Conservation (phyloP, 2,329 filamentous ascomycete species). For the Ophiostoma himal-ulmi region DNA sequence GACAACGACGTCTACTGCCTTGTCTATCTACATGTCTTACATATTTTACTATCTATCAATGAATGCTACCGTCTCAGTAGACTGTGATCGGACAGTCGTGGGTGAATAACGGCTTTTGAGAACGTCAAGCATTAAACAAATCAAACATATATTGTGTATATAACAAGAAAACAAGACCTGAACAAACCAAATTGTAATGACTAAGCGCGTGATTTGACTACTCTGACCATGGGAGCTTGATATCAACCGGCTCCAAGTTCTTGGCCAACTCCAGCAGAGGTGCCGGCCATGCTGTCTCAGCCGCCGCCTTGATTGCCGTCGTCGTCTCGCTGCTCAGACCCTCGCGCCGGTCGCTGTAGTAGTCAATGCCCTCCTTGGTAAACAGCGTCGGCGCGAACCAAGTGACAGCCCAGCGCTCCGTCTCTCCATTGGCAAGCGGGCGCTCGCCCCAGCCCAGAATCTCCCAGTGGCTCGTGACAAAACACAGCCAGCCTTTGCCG, state of each 20-base stretch:
- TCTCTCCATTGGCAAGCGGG: constrained; percentile 34
- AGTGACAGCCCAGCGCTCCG: constrained; percentile 68
- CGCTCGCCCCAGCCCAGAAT: constrained; percentile 66
- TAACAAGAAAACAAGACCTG: background rate
- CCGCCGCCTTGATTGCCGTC: constrained; percentile 27
- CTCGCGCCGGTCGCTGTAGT: constrained; percentile 61
- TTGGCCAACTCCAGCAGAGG: constrained; percentile 48
- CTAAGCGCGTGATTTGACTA: constrained; percentile 27
- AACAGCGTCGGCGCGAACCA: constrained; percentile 81
- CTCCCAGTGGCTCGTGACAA: constrained; percentile 75
- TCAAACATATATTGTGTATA: background rate
- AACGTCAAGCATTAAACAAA: background rate
- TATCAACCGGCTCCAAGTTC: constrained; percentile 47
- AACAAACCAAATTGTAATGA: background rate
- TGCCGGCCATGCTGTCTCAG: constrained; percentile 40
- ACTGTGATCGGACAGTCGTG: background rate
- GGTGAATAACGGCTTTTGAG: background rate
- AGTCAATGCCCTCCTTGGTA: constrained; percentile 73
- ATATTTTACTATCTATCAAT: background rate
- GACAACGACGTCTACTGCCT: background rate
- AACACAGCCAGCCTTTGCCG: constrained; percentile 66
- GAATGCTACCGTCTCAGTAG: background rate
- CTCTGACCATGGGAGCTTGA: constrained; percentile 47
- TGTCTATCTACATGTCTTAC: background rate
- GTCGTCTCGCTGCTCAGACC: constrained; percentile 53